phyloP scores from a whole-genome alignment of 768 basidiomycete genomes.

The Pisolithus sp. region DNA sequence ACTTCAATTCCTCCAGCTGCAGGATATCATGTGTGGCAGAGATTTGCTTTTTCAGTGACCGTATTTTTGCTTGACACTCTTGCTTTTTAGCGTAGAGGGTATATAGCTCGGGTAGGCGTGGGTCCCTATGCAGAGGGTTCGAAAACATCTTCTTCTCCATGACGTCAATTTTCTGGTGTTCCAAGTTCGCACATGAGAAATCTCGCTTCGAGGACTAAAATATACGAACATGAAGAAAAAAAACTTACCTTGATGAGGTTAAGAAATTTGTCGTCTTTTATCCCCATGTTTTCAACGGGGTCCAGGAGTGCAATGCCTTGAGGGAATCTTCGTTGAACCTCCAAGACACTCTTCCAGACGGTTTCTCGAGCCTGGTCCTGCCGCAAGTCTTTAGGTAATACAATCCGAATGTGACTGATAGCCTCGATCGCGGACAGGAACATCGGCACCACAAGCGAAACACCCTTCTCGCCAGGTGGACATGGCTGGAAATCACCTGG shows the following conservation, averaged over 20 bases:
- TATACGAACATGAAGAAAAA: neutral
- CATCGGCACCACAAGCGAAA: constrained; percentile 83
- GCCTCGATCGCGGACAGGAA: constrained; percentile 80
- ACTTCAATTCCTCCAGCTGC: constrained; percentile 94
- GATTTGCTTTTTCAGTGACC: constrained; percentile 78
- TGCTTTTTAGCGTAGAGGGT: constrained; percentile 74
- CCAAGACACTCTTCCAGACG: constrained; percentile 82
- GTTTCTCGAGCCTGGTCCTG: constrained; percentile 70
- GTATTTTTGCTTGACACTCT: constrained; percentile 59
- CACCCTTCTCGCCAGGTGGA: constrained; percentile 61
- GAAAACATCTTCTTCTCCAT: constrained; percentile 84
- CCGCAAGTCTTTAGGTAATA: constrained; percentile 86
- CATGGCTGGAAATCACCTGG: constrained; percentile 76
- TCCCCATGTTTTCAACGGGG: constrained; percentile 91
- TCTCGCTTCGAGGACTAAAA: neutral
- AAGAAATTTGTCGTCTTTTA: constrained; percentile 90
- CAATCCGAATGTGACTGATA: constrained; percentile 81
- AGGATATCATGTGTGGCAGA: constrained; percentile 87
- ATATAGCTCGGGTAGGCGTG: constrained; percentile 75
- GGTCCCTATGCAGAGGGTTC: constrained; percentile 73
- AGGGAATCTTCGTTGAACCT: constrained; percentile 88
- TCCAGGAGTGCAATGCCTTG: constrained; percentile 83
- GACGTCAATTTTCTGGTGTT: constrained; percentile 74
- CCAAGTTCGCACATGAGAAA: neutral
- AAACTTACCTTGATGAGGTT: constrained; percentile 67